Base-by-base conservation (phyloP, 768 basidiomycete species). In the Floccularia luteovirens region DNA sequence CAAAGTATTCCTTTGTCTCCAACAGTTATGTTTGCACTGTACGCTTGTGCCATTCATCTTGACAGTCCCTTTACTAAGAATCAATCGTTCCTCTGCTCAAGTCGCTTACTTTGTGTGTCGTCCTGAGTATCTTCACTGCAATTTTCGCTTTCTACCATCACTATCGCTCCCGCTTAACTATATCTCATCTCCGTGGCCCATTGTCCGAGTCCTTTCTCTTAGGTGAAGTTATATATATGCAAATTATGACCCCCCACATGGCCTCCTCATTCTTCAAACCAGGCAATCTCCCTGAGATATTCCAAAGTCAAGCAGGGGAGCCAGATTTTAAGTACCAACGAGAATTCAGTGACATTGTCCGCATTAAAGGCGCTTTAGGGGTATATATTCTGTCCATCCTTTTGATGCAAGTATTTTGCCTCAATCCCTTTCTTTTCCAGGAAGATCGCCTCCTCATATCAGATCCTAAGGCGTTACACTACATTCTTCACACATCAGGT, bases 381-480 rank as follows among this genome's bases (percentile, higher is more conserved):
- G 74, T 74, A 51, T 25, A 64, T 43, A 24, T 31, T 17, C 20
- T 10, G 10, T 10, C 14, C 14, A 30, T 36, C 31, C 24, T 30
- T 14, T 30, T 30, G 27, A 8, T 10, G 14, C 27, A n/a, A 30
- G 27, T 10, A 30, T 10, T 30, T 10, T 10, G 10, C 22, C 36
- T 38, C 36, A 37, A 20, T 36, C 37, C 22, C 8, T 42, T 24
- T 23, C 4, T 30, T 34, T 34, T 39, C 36, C 48, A 77, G 75
- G 68, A 73, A 45, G 70, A 75, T 48, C 66, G 70, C 14, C 55
- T 78, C 24, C 55, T 72, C 36, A 63, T 76, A 38, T 67, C 73
- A 22, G 76, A 78, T 42, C 75, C 72, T 1, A 75, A 75, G 50
- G 73, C 75, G 3, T 55, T 78, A n/a, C 71, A 75, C 44, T 70